Evolutionary conservation across 2,329 filamentous ascomycete species (phyloP), one percentile per base, ranked within the genome.

Genomic region (Chalaropsis ovoidea): DNA sequence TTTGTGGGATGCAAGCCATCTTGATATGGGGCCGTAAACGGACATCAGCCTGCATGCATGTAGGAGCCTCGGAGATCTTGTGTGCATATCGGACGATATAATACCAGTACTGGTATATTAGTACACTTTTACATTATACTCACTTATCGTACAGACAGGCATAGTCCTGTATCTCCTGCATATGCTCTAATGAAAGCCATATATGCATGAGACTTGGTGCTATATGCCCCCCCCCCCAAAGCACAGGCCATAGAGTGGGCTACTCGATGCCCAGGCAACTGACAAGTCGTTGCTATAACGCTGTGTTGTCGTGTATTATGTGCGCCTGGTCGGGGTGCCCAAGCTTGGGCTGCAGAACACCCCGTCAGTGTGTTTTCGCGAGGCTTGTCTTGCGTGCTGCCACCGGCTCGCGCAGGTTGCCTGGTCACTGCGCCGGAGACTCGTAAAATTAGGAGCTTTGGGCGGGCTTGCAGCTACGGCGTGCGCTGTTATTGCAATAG

Each of bases 361-460:
- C 2, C 27, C 24, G 27, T 35, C 52, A 35, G 15, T 27, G 52
- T 56, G 52, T 49, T 24, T 52, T 52, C 8, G 35, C 35, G 8
- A 39, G 35, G 8, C 3, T 39, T 39, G 1, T 39, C 35, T 1
- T 39, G 35, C 8, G 35, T 1, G 35, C 8, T 6, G 35, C 35
- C 35, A 10, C 5, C 8, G 35, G 43, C 43, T 5, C n/a, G 43
- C 43, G 15, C 43, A 47, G 15, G 15, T 4, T 19, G 43, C 8
- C 15, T 47, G 43, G 43, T 8, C 43, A n/a, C 43, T 47, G 43
- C 43, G n/a, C 13, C 3, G 43, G 43, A 10, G 35, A 39, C n/a
- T 19, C 43, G 43, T 19, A n/a, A 58, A 58, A 58, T 35, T 58
- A 35, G 52, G 19, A 58, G 52, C 52, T 58, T 58, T 58, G 52